Conservation (phyloP, 2,329 filamentous ascomycete species). For the Penicillium polonicum region DNA sequence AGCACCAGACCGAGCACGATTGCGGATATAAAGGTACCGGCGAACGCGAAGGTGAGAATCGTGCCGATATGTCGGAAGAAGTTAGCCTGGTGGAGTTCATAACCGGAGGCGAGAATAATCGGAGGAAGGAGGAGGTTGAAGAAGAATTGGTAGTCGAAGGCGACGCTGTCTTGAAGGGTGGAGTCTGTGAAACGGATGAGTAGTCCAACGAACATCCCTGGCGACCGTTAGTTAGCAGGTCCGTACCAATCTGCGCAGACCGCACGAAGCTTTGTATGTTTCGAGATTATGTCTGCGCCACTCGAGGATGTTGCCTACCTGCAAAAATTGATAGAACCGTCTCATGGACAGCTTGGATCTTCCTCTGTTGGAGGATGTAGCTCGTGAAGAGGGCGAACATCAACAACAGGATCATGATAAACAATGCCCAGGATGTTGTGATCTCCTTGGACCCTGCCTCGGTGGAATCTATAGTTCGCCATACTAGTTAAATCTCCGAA, state of each 20-base stretch:
- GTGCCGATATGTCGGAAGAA: constrained; percentile 98
- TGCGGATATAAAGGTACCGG: constrained; percentile 93
- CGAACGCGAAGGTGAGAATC: constrained; percentile 96
- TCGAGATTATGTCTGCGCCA: background rate
- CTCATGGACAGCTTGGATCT: constrained; percentile 96
- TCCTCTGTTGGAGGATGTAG: constrained; percentile 94
- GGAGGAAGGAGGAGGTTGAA: constrained; percentile 98
- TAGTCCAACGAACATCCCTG: constrained; percentile 93
- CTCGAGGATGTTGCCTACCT: constrained; percentile 51
- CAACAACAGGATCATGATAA: constrained; percentile 92
- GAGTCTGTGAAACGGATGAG: constrained; percentile 79
- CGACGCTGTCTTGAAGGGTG: constrained; percentile 85
- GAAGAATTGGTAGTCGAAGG: constrained; percentile 99
- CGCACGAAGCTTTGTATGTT: background rate
- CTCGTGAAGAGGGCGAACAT: constrained; percentile 94
- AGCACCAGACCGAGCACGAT: constrained; percentile 88
- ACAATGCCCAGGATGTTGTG: constrained; percentile 92
- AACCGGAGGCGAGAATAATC: constrained; percentile 95
- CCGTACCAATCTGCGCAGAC: background rate
- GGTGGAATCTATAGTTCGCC: constrained; percentile 54
- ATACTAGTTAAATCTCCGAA: constrained; percentile 16
- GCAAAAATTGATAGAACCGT: constrained; percentile 98
- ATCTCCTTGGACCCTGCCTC: constrained; percentile 92
- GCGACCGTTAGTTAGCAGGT: constrained; percentile 19
- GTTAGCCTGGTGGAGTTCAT: constrained; percentile 96